Evolutionary conservation across 2,329 filamentous ascomycete species (phyloP).

Genomic region (Neofusicoccum ribis): DNA sequence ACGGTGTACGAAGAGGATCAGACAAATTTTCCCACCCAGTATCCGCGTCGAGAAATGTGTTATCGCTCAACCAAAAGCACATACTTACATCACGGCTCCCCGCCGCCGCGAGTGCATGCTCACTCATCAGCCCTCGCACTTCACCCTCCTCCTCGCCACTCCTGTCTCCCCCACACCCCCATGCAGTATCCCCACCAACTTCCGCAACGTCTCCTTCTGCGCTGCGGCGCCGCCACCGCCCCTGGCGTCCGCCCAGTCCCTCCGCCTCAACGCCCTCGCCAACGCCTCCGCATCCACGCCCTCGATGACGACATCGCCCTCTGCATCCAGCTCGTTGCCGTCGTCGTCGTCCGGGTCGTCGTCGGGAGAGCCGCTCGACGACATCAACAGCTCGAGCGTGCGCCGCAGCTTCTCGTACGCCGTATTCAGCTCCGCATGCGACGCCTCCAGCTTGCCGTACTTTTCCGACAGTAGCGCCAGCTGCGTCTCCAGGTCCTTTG

Average conservation of each 20-base stretch:
- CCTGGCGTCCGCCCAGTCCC: neutral
- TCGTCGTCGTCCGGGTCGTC: constrained; percentile 33
- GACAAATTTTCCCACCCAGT: too few species aligned
- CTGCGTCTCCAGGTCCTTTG: constrained; percentile 62
- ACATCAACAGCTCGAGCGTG: constrained; percentile 7
- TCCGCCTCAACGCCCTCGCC: neutral
- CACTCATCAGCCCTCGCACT: neutral
- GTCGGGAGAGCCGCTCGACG: neutral
- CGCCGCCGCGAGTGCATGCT: too few species aligned
- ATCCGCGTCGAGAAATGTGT: too few species aligned
- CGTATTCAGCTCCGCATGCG: constrained; percentile 47
- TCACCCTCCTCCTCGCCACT: neutral
- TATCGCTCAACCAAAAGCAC: neutral
- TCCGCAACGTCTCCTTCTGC: constrained; percentile 35
- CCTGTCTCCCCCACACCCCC: constrained; percentile 29
- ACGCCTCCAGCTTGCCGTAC: constrained; percentile 57
- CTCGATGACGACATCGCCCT: constrained; percentile 22
- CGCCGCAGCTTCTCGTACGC: constrained; percentile 42
- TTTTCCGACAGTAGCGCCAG: constrained; percentile 56
- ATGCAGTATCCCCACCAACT: constrained; percentile 40
- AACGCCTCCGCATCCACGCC: constrained; percentile 27
- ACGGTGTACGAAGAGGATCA: too few species aligned
- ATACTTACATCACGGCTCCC: too few species aligned
- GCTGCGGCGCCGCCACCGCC: constrained; percentile 4
- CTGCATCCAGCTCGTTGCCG: constrained; percentile 15